These are phyloP conservation scores for Tolypocladium ovalisporum DNA, from an alignment of 2,329 filamentous ascomycete species.

Conservation along the genomic window DNA sequence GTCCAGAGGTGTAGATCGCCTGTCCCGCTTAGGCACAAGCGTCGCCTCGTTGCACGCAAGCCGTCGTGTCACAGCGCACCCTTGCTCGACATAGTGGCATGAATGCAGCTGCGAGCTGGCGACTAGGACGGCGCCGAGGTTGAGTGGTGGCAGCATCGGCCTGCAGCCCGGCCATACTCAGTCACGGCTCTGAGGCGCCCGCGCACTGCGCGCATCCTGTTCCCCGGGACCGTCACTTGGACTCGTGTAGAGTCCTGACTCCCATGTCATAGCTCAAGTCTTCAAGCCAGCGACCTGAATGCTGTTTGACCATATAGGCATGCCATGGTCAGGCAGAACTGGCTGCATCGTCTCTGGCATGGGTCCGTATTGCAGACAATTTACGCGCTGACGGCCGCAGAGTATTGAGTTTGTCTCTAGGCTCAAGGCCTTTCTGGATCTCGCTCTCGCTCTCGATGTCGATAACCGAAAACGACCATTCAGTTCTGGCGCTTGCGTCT, in stretches of 20 bases:
- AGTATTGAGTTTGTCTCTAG: neutral
- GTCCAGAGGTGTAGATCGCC: neutral
- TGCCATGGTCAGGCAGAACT: neutral
- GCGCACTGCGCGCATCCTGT: neutral
- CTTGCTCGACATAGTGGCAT: neutral
- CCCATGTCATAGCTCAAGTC: too few species aligned
- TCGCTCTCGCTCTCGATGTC: neutral
- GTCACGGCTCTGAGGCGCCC: neutral
- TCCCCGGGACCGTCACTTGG: neutral
- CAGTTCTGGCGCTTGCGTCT: conserved; percentile 16
- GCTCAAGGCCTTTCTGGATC: neutral
- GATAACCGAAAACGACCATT: conserved; percentile 1
- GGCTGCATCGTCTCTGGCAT: neutral
- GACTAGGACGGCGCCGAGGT: neutral
- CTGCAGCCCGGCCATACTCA: neutral
- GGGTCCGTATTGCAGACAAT: neutral
- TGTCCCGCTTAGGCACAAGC: neutral
- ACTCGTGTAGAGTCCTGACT: neutral
- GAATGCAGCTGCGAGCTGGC: neutral
- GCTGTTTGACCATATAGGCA: neutral
- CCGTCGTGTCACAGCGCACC: neutral
- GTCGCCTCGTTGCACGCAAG: neutral
- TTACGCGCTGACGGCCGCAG: neutral
- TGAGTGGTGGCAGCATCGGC: neutral
- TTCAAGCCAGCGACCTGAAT: neutral